Base-by-base conservation (phyloP, 2,329 filamentous ascomycete species). In the Esteya vermicola region DNA sequence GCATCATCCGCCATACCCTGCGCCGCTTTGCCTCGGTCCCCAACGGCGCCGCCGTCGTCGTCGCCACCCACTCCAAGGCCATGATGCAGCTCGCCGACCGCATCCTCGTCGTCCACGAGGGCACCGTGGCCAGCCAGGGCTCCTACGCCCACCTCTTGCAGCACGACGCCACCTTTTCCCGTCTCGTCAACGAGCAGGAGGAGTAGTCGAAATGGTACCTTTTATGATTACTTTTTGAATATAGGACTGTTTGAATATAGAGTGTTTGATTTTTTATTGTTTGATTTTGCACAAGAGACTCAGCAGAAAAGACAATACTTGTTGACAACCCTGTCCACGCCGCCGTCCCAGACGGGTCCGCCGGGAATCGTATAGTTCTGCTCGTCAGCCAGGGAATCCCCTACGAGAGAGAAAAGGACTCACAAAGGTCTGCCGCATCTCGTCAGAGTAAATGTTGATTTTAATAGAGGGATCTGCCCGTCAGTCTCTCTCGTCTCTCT, bases 51-150 rank as follows among this genome's bases (percentile, higher is more conserved):
- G 81, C 81, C 0, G 74, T 93, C 0, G 65, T 95, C 14, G 69
- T 93, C 20, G 79, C 93, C 30, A 94, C 86, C 36, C 89, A 95
- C 58, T 74, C 70, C 42, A 67, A 64, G 45, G 80, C 89, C 52
- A 93, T 94, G 85, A 95, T 96, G 83, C 68, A 70, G 42, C 72
- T 84, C 43, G 82, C 81, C 1, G 78, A 85, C 53, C 67, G 72
- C 33, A 64, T 95, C 8, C 64, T 89, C 1, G 74, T 95, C 45
- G 49, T 93, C 22, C 71, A 82, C n/a, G 71, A 76, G 0, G 68
- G 72, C 3, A 63, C 72, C 2, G 72, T 84, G 7, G 80, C 75
- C 3, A 73, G 89, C 53, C 59, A 68, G 41, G 88, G 88, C 0
- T 51, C 56, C 1, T 94, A 79, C 56, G 35, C 34, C 2, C 59